Conservation (phyloP, 1,284 basidiomycete genomes). For the Pyrrhoderma lamaoense region DNA sequence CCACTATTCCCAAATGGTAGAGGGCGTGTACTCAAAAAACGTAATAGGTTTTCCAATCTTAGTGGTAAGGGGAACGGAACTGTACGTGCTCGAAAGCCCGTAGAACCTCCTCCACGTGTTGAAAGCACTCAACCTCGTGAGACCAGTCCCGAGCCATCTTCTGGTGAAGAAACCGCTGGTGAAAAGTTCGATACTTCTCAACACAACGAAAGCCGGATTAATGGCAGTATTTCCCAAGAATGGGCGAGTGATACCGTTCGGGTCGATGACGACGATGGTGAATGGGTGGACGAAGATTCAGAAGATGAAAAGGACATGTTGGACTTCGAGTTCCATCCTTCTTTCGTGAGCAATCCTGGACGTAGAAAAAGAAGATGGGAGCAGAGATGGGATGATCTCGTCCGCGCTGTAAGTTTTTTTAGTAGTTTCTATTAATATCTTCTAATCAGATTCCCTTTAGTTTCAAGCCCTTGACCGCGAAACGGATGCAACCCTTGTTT, state of each 20-base stretch:
- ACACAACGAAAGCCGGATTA: neutral
- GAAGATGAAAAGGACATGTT: constrained; percentile 65
- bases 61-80: constrained; percentile 28
- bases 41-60: constrained; percentile 31
- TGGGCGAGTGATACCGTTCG: constrained; percentile 31
- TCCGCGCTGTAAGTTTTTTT: constrained; percentile 49
- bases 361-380: constrained; percentile 67
- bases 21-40: constrained; percentile 30
- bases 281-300: constrained; percentile 72
- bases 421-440: constrained; percentile 19
- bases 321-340: constrained; percentile 68
- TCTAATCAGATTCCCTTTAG: constrained; percentile 30
- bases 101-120: constrained; percentile 60
- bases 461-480: constrained; percentile 72
- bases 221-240: neutral
- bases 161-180: constrained; percentile 50
- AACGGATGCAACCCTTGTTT: constrained; percentile 67
- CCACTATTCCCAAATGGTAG: constrained; percentile 30
- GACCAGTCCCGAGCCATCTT: constrained; percentile 61
- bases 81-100: neutral
- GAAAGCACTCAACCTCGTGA: constrained; percentile 75
- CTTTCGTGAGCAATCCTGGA: constrained; percentile 55
- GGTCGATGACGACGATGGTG: constrained; percentile 40
- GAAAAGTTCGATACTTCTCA: constrained; percentile 30
- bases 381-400: constrained; percentile 61